Evolutionary conservation across 108 stramenopile genomes (phyloP).

Genomic region (Epithemia pelagica): DNA sequence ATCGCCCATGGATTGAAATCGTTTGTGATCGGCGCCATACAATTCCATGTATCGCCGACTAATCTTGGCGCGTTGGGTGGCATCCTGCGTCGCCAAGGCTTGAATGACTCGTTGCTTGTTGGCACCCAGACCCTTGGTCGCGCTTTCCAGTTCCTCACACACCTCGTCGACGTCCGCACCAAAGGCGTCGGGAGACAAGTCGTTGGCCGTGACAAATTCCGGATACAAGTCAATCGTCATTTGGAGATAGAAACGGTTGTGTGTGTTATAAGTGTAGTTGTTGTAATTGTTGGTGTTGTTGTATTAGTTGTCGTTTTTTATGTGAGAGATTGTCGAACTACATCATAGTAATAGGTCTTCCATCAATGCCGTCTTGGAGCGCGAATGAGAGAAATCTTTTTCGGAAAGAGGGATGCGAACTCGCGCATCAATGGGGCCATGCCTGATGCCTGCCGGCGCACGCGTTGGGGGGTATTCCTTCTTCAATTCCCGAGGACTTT

Average conservation of each 20-base stretch:
- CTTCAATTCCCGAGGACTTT: too few species aligned
- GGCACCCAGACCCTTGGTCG: conserved; percentile 37
- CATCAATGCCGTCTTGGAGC: too few species aligned
- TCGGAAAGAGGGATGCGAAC: too few species aligned
- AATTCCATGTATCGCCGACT: conserved; percentile 51
- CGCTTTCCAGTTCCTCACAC: conserved; percentile 23
- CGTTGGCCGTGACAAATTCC: conserved; percentile 20
- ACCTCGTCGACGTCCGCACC: conserved; percentile 34
- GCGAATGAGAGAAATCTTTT: too few species aligned
- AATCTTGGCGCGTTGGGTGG: conserved; percentile 37
- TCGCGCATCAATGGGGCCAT: too few species aligned
- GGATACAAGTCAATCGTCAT: conserved; percentile 42
- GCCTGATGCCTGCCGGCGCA: too few species aligned
- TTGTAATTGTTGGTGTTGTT: too few species aligned
- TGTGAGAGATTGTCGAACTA: too few species aligned
- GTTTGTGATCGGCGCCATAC: conserved; percentile 6
- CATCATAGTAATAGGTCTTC: too few species aligned
- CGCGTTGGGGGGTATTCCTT: too few species aligned
- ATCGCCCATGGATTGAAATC: conserved; percentile 28
- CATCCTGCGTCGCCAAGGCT: conserved; percentile 28
- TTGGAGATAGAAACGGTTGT: too few species aligned
- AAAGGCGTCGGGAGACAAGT: conserved; percentile 43
- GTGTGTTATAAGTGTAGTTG: not conserved
- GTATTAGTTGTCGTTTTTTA: too few species aligned
- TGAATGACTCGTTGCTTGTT: conserved; percentile 33